phyloP scores from a whole-genome alignment of 306 rosid species.

The Cercis canadensis region DNA sequence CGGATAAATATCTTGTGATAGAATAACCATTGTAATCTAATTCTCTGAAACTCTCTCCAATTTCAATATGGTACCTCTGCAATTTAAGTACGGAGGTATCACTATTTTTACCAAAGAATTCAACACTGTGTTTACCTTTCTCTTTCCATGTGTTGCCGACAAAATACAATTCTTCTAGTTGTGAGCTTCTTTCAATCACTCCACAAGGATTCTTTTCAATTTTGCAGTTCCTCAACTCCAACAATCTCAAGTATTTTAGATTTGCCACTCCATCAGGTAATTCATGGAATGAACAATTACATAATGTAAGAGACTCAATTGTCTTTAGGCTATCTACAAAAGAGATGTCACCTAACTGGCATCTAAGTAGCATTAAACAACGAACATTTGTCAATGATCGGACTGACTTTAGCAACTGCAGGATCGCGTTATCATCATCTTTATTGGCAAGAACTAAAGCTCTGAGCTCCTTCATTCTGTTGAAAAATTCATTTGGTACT shows the following conservation, averaged over 20 bases:
- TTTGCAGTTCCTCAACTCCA: slow-evolving; percentile 2
- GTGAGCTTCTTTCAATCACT: slow-evolving; percentile 18
- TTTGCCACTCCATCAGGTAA: slow-evolving; percentile 4
- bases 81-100: not conserved
- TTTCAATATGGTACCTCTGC: slow-evolving; percentile 9
- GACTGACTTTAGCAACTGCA: not conserved
- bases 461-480: slow-evolving; percentile 14
- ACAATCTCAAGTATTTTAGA: slow-evolving; percentile 28
- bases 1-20: not conserved
- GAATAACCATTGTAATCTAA: too few relatives aligned
- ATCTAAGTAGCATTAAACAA: accelerated
- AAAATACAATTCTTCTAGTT: slow-evolving; percentile 36
- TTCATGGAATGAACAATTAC: slow-evolving; percentile 16
- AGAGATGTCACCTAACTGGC: slow-evolving; percentile 19
- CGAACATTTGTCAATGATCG: not conserved
- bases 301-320: slow-evolving; percentile 29
- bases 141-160: not conserved
- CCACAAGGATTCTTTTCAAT: slow-evolving; percentile 8
- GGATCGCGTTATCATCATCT: too few relatives aligned
- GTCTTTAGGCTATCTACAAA: slow-evolving; percentile 1
- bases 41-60: not conserved
- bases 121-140: not conserved
- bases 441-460: too few relatives aligned
- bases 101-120: not conserved
- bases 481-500: not conserved